phyloP scores from a whole-genome alignment of 2,329 filamentous ascomycete species.

The Aspergillus brasiliensis region DNA sequence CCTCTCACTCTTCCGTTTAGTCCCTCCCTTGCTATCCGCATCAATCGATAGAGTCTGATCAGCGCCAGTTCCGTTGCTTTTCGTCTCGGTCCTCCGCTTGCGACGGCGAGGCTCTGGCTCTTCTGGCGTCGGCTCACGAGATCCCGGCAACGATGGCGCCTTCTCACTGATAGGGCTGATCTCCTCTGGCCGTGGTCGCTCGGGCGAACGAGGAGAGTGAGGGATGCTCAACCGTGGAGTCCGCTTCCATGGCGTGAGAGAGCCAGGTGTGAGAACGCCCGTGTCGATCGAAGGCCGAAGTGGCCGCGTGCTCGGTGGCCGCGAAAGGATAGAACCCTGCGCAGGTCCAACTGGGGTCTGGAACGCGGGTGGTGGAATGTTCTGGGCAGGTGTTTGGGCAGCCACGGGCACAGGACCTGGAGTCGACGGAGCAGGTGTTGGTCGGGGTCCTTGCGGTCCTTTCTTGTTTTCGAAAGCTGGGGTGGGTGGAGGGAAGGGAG shows the following conservation, averaged over 20 bases:
- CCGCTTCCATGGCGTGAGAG: slow-evolving; percentile 49
- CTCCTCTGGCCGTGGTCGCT: slow-evolving; percentile 44
- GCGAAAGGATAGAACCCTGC: slow-evolving; percentile 24
- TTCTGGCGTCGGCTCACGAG: slow-evolving; percentile 30
- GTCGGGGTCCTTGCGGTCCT: slow-evolving; percentile 17
- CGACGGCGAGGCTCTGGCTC: slow-evolving; percentile 22
- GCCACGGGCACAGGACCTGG: slow-evolving; percentile 24
- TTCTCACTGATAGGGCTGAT: slow-evolving; percentile 50
- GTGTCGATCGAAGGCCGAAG: slow-evolving; percentile 41
- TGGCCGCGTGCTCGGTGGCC: slow-evolving; percentile 31
- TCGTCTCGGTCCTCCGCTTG: slow-evolving; percentile 25
- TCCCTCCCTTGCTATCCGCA: slow-evolving; percentile 19
- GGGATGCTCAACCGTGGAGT: slow-evolving; percentile 38
- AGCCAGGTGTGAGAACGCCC: slow-evolving; percentile 26
- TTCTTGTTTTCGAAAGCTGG: slow-evolving; percentile 19
- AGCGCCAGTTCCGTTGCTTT: slow-evolving; percentile 24
- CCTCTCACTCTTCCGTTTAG: slow-evolving; percentile 32
- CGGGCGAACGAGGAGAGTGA: slow-evolving; percentile 42
- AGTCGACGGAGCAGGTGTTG: slow-evolving; percentile 30
- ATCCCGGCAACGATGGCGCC: slow-evolving; percentile 39
- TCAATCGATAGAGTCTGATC: slow-evolving; percentile 21
- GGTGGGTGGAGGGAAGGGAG: slow-evolving; percentile 22
- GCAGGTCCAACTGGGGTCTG: slow-evolving; percentile 33
- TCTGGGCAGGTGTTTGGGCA: slow-evolving; percentile 29
- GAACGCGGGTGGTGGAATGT: slow-evolving; percentile 24